Evolutionary conservation across 306 rosid genomes (phyloP).

Genomic region (Sesbania bispinosa): DNA sequence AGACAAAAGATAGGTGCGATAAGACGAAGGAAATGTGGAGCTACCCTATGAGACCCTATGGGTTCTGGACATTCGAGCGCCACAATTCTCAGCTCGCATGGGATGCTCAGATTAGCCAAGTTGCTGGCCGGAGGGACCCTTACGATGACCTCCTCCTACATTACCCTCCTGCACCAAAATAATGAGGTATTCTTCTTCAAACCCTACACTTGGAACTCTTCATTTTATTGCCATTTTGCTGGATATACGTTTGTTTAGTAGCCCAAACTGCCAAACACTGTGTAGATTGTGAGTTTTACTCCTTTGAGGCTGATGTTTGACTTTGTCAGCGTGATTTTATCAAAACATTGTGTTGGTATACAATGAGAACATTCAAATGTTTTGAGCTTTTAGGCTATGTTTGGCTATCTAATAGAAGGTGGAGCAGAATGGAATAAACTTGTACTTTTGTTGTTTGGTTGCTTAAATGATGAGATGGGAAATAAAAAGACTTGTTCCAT

Average conservation of each 20-base stretch:
- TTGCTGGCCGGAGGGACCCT: conserved; percentile 80
- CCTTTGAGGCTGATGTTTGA: background rate
- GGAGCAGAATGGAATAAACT: too few species aligned
- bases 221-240: background rate
- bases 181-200: conserved; percentile 23
- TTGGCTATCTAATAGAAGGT: too few species aligned
- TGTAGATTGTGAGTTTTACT: too few species aligned
- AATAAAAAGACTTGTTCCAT: too few species aligned
- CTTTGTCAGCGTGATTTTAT: background rate
- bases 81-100: conserved; percentile 84
- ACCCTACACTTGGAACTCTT: background rate
- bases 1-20: conserved; percentile 41
- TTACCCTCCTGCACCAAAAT: conserved; percentile 36
- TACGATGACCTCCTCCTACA: conserved; percentile 79
- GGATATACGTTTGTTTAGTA: too few species aligned
- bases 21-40: conserved; percentile 96
- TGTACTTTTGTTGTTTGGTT: too few species aligned
- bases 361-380: background rate
- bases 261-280: too few species aligned
- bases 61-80: conserved; percentile 97
- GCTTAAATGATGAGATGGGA: too few species aligned
- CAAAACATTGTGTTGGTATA: background rate
- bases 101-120: conserved; percentile 96
- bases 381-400: background rate
- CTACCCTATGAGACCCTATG: conserved; percentile 79